Base-by-base conservation (phyloP, 2,329 filamentous ascomycete species). In the Colletotrichum cereale region DNA sequence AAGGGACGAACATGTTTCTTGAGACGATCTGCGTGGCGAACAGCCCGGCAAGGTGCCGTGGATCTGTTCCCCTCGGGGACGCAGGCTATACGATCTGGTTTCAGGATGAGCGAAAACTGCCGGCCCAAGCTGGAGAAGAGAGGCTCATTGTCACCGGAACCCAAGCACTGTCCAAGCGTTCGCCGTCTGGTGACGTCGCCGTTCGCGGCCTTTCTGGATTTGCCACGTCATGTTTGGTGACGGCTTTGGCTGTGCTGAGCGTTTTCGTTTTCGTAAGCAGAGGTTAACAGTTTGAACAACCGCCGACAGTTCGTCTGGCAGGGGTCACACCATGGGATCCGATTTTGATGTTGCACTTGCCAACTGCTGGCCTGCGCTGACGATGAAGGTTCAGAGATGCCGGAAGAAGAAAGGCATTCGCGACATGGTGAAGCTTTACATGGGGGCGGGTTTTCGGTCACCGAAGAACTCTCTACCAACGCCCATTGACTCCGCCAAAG, bases 141-240 rank as follows among this genome's bases (percentile, higher is more conserved):
- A 50, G 56, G 52, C 68, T n/a, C 50, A 24, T 52, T 57, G 57
- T 26, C 57, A 29, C 52, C 36, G 16, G 42, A 62, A 57, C 52
- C 68, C 16, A 38, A 60, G 65, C 69, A 72, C 53, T 55, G 60
- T 64, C 69, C 47, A 72, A 61, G 65, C 65, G 65, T 64, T 72
- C 65, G 29, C 47, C 26, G 16, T 26, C 44, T n/a, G 21, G 10
- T 12, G 36, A n/a, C 44, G 38, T 14, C 8, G n/a, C 21, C 47
- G 4, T 26, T 24, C 8, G 31, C 31, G 31, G 31, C 31, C 8
- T 34, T 38, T n/a, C n/a, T 26, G 47, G 34, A 7, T 6, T 21
- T 29, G 11, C 1, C 38, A 8, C 24, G 31, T 2, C 14, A n/a
- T 16, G 26, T 38, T 5, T 40, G 8, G 1, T 24, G 24, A 24